A percentile compares a stretch with the other conserved stretches of the same genome.
Evolutionary conservation across 352 stramenopile genomes (phyloP).

Genomic region (Phytophthora gonapodyides): DNA sequence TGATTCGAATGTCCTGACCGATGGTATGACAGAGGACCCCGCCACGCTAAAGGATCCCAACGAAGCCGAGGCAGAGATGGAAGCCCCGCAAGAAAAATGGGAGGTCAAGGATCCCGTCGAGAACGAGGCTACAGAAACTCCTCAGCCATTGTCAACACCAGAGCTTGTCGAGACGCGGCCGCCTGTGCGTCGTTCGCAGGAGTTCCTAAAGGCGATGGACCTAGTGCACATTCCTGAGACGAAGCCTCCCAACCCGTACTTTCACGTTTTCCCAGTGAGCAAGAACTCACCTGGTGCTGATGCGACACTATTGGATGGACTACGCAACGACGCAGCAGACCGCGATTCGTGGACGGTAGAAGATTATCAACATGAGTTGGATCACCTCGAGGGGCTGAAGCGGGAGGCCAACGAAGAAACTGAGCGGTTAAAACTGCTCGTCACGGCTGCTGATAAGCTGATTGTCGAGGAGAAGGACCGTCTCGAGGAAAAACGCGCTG

Average conservation of each 20-base stretch:
- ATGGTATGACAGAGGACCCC: neutral
- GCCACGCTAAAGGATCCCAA: conserved; percentile 15
- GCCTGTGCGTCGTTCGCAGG: conserved; percentile 20
- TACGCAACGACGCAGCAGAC: conserved; percentile 25
- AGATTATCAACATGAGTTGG: conserved; percentile 36
- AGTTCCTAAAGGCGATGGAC: conserved; percentile 27
- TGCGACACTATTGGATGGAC: conserved; percentile 13
- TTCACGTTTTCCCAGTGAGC: conserved; percentile 29
- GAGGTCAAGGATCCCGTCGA: conserved; percentile 13
- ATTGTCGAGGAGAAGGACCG: conserved; percentile 37
- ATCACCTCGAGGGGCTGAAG: conserved; percentile 43
- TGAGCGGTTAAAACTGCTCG: conserved; percentile 38
- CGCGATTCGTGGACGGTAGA: conserved; percentile 29
- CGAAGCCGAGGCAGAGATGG: conserved; percentile 18
- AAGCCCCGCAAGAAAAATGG: conserved; percentile 28
- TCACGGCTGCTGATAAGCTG: conserved; percentile 38
- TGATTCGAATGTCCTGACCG: conserved; percentile 5
- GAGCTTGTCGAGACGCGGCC: conserved; percentile 6
- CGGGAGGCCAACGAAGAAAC: conserved; percentile 45
- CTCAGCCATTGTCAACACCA: conserved; percentile 2
- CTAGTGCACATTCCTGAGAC: conserved; percentile 28
- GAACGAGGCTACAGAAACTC: conserved; percentile 7
- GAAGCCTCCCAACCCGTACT: conserved; percentile 28
- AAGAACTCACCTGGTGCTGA: conserved; percentile 22
- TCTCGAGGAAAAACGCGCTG: conserved; percentile 42